Conservation (phyloP, 331 rosid genomes). For the Stylosanthes scabra region DNA sequence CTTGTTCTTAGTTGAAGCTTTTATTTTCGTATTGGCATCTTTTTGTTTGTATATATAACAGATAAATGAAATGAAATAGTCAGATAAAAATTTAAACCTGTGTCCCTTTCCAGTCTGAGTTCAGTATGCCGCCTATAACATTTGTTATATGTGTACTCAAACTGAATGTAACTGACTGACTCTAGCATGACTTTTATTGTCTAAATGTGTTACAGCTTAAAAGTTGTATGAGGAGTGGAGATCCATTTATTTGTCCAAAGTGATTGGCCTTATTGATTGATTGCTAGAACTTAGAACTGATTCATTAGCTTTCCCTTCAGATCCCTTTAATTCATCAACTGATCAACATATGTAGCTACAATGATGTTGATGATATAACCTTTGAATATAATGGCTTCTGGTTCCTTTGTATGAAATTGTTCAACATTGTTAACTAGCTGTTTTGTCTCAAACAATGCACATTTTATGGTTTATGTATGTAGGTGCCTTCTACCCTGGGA, state of each 20-base stretch:
- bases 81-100: background rate
- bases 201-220: background rate
- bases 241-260: constrained; percentile 17
- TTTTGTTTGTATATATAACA: constrained; percentile 21
- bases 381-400: constrained; percentile 7
- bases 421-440: constrained; percentile 10
- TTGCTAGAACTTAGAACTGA: constrained; percentile 6
- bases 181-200: background rate
- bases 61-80: constrained; percentile 20
- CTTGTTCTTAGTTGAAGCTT: background rate
- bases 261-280: constrained; percentile 24
- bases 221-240: constrained; percentile 12
- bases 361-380: background rate
- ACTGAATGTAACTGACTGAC: background rate
- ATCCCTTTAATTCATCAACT: background rate
- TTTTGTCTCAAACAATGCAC: constrained; percentile 2
- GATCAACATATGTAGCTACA: constrained; percentile 1
- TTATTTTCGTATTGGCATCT: background rate
- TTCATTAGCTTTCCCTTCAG: background rate
- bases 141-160: constrained; percentile 10
- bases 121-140: constrained; percentile 11
- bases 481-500: constrained; percentile 98
- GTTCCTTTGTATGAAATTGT: constrained; percentile 24
- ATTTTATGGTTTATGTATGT: constrained; percentile 41
- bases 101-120: constrained; percentile 10